Evolutionary conservation across 2,329 filamentous ascomycete genomes (phyloP).

Genomic region (Aulographum hederae): DNA sequence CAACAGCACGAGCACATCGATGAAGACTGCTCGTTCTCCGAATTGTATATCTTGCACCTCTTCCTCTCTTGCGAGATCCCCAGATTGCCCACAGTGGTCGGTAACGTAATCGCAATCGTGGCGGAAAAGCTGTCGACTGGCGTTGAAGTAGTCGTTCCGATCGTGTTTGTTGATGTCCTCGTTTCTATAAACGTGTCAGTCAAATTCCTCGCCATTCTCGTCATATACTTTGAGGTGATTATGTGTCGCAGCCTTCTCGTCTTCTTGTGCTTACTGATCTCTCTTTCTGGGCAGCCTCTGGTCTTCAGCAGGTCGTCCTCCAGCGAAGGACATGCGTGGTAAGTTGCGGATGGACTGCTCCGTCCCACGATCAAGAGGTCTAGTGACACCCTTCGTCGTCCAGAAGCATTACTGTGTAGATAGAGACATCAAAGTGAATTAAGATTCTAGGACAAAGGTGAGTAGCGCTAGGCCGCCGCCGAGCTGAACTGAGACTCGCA

Average conservation of each 20-base stretch:
- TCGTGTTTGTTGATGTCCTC: slow-evolving; percentile 26
- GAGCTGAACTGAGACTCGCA: too few relatives aligned
- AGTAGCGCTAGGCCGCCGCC: too few relatives aligned
- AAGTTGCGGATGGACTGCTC: slow-evolving; percentile 55
- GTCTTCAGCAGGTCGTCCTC: slow-evolving; percentile 51
- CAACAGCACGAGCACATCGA: slow-evolving; percentile 42
- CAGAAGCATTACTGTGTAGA: slow-evolving; percentile 37
- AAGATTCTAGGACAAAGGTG: too few relatives aligned
- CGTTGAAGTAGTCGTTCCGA: slow-evolving; percentile 27
- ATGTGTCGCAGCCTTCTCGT: slow-evolving; percentile 39
- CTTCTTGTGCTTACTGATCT: slow-evolving; percentile 57
- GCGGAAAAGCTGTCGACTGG: slow-evolving; percentile 20
- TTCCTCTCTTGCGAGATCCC: slow-evolving; percentile 40
- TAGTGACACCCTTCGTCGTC: slow-evolving; percentile 45
- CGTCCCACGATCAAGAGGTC: slow-evolving; percentile 52
- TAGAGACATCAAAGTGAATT: too few relatives aligned
- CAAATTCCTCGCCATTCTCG: neutral
- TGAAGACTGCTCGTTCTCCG: slow-evolving; percentile 30
- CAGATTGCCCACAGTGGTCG: slow-evolving; percentile 26
- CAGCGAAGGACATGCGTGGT: slow-evolving; percentile 41
- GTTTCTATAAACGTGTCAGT: slow-evolving; percentile 4
- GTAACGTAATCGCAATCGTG: slow-evolving; percentile 22
- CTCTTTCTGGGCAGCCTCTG: slow-evolving; percentile 56
- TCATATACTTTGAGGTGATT: slow-evolving; percentile 9
- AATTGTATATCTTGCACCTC: slow-evolving; percentile 43